Conservation (phyloP, 257 asterid species). For the Solanum clarkiae region DNA sequence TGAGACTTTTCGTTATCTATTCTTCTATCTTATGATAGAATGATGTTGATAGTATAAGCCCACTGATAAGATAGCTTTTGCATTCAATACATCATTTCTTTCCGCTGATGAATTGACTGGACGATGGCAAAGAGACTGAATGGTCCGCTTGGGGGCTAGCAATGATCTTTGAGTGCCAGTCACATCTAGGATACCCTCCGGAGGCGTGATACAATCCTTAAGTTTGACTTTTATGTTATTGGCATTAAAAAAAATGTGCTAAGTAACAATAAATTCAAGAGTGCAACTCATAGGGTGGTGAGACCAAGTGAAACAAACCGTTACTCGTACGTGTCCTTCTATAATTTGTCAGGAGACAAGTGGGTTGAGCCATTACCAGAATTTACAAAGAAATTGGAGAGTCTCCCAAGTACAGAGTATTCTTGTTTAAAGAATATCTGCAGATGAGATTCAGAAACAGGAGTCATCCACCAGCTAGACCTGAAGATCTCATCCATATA, state of each 20-base stretch:
- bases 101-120: too few species aligned
- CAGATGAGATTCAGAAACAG: conserved; percentile 23
- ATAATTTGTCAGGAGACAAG: conserved; percentile 23
- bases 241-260: conserved; percentile 10
- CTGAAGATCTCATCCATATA: neutral
- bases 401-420: conserved; percentile 28
- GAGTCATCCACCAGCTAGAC: conserved; percentile 35
- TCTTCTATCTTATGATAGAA: too few species aligned
- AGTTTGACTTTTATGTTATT: neutral
- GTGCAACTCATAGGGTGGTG: conserved; percentile 41
- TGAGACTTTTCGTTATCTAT: too few species aligned
- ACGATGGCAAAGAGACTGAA: too few species aligned
- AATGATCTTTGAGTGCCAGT: too few species aligned
- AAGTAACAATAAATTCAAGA: conserved; percentile 32
- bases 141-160: too few species aligned
- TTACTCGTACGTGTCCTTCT: conserved; percentile 24
- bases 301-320: conserved; percentile 21
- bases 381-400: conserved; percentile 23
- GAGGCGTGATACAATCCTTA: too few species aligned
- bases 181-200: too few species aligned
- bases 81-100: too few species aligned
- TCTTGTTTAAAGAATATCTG: conserved; percentile 20
- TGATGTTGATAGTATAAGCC: too few species aligned
- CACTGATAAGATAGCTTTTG: too few species aligned
- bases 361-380: conserved; percentile 44